Evolutionary conservation across 768 basidiomycete genomes (phyloP).

Genomic region (Lyophyllum semitale): DNA sequence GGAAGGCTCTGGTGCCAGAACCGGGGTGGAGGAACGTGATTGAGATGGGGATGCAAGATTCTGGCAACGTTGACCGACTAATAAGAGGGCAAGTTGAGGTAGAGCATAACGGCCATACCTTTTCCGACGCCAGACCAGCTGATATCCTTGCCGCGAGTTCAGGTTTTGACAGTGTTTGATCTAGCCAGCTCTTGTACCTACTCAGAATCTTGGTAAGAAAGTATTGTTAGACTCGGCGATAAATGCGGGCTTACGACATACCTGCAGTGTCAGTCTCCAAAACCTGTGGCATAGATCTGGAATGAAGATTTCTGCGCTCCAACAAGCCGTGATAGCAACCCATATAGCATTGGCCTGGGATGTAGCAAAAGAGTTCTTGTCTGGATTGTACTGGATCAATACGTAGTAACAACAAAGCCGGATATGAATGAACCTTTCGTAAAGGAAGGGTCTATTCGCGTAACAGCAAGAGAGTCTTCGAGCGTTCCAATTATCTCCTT

Average conservation of each 20-base stretch:
- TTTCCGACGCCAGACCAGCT: slow-evolving; percentile 32
- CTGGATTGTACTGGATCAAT: slow-evolving; percentile 18
- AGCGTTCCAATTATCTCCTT: slow-evolving; percentile 84
- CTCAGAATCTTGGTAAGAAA: slow-evolving; percentile 62
- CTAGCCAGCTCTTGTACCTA: slow-evolving; percentile 81
- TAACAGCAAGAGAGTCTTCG: slow-evolving; percentile 62
- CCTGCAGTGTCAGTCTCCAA: slow-evolving; percentile 92
- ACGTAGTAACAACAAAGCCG: neutral
- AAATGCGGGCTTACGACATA: slow-evolving; percentile 29
- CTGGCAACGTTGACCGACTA: neutral
- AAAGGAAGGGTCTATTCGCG: slow-evolving; percentile 41
- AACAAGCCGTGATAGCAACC: slow-evolving; percentile 76
- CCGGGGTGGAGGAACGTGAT: slow-evolving; percentile 56
- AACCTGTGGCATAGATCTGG: slow-evolving; percentile 82
- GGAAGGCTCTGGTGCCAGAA: slow-evolving; percentile 45
- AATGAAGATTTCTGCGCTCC: slow-evolving; percentile 86
- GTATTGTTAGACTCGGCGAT: neutral
- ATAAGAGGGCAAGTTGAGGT: neutral
- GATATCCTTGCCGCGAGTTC: slow-evolving; percentile 38
- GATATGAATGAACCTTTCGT: slow-evolving; percentile 39
- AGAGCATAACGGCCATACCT: slow-evolving; percentile 15
- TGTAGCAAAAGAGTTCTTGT: slow-evolving; percentile 47
- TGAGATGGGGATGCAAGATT: slow-evolving; percentile 21
- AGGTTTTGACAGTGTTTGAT: slow-evolving; percentile 46
- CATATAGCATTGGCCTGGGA: slow-evolving; percentile 69